phyloP scores from a whole-genome alignment of 306 rosid genomes.

The Cucurbita maxima region DNA sequence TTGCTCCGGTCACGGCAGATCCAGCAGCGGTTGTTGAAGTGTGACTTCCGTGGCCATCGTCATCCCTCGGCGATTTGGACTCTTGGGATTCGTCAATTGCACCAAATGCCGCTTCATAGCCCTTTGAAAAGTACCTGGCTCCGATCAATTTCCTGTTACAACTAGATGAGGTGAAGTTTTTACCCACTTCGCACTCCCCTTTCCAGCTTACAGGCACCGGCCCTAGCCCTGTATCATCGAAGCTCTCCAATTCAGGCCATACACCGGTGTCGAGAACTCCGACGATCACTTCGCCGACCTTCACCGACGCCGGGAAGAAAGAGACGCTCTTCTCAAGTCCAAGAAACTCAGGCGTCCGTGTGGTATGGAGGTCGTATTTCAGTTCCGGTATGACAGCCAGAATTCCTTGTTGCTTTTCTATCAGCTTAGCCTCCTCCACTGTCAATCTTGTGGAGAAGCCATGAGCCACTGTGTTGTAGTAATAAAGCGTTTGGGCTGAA shows the following conservation, averaged over 20 bases:
- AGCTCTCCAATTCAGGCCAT: conserved; percentile 76
- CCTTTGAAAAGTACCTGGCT: conserved; percentile 60
- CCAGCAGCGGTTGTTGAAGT: conserved; percentile 86
- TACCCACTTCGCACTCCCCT: conserved; percentile 59
- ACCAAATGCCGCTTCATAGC: conserved; percentile 47
- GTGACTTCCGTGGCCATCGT: conserved; percentile 85
- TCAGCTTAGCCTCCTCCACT: conserved; percentile 44
- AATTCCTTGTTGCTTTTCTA: conserved; percentile 44
- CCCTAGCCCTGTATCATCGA: conserved; percentile 44
- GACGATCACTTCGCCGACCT: conserved; percentile 36
- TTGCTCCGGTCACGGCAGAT: conserved; percentile 49
- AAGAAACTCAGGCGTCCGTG: conserved; percentile 77
- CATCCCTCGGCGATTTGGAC: conserved; percentile 81
- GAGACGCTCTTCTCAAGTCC: conserved; percentile 30
- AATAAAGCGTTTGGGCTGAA: conserved; percentile 59
- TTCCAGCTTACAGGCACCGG: conserved; percentile 59
- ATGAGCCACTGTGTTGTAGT: conserved; percentile 50
- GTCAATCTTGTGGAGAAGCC: conserved; percentile 85
- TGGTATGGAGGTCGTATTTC: conserved; percentile 72
- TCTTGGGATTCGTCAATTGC: conserved; percentile 30
- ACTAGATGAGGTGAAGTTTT: conserved; percentile 41
- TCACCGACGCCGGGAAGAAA: conserved; percentile 10
- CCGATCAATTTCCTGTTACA: conserved; percentile 78
- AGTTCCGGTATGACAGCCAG: conserved; percentile 47
- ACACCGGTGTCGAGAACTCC: conserved; percentile 85